Evolutionary conservation across 139 green algal genomes (phyloP).

Genomic region (Marvania coccoides): DNA sequence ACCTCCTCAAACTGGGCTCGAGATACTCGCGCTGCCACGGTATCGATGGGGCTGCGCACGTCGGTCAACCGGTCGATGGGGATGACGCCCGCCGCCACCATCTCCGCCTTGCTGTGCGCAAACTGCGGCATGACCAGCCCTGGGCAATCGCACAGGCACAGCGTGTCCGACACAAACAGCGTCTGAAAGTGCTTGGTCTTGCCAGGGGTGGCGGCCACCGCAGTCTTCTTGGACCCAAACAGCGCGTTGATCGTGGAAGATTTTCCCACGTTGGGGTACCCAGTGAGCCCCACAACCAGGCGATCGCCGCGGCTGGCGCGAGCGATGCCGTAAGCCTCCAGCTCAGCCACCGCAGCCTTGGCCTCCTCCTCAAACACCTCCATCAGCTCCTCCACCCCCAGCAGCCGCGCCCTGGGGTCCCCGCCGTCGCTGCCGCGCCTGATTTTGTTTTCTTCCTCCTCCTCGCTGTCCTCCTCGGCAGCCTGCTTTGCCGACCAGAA

Average conservation of each 20-base stretch:
- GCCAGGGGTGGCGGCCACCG: constrained; percentile 88
- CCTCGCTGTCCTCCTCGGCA: constrained; percentile 22
- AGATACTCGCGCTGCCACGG: constrained; percentile 49
- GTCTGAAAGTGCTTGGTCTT: constrained; percentile 99
- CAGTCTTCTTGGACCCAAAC: constrained; percentile 92
- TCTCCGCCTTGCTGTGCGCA: constrained; percentile 80
- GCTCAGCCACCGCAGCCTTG: constrained; percentile 15
- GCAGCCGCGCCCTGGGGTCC: constrained; percentile 28
- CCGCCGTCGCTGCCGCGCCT: background rate
- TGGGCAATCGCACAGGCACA: constrained; percentile 88
- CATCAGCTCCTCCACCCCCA: constrained; percentile 43
- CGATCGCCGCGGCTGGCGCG: constrained; percentile 12
- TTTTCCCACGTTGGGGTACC: constrained; percentile 98
- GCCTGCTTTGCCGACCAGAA: constrained; percentile 76
- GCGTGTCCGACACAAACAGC: constrained; percentile 60
- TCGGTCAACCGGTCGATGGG: constrained; percentile 95
- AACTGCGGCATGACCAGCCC: constrained; percentile 92
- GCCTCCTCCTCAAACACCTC: constrained; percentile 21
- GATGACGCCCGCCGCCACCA: constrained; percentile 93
- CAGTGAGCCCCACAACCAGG: constrained; percentile 80
- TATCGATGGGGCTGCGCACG: constrained; percentile 62
- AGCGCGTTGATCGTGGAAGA: constrained; percentile 91
- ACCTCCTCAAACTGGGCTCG: constrained; percentile 53
- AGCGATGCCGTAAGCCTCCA: background rate
- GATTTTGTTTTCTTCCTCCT: constrained; percentile 6